phyloP scores from a whole-genome alignment of 139 green algal species.

The Chlorella ohadii region DNA sequence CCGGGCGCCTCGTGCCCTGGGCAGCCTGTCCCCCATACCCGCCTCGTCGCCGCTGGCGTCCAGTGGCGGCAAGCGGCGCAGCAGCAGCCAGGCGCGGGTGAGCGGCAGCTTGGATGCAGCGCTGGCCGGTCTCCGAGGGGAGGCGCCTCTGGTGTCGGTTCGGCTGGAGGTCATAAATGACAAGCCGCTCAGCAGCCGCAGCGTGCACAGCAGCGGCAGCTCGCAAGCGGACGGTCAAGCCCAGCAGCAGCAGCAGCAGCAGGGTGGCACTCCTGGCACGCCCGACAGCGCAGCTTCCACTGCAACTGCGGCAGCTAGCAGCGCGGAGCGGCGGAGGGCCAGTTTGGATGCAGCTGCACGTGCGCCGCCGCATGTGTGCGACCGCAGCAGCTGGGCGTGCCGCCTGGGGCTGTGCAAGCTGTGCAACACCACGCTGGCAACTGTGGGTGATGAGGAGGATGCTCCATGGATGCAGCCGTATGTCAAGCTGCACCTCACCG shows the following conservation, averaged over 20 bases:
- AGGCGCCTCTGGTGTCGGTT: conserved; percentile 70
- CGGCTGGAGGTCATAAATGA: conserved; percentile 57
- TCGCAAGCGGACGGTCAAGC: no score
- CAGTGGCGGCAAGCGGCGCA: neutral
- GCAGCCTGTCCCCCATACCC: no score
- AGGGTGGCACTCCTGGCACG: no score
- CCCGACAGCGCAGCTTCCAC: neutral
- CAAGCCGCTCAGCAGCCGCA: neutral
- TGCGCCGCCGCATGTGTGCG: conserved; percentile 19
- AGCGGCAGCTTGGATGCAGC: conserved; percentile 55
- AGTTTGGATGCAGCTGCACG: conserved; percentile 1
- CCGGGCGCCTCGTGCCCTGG: neutral
- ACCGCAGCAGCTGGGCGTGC: conserved; percentile 45
- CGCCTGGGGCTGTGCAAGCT: conserved; percentile 55
- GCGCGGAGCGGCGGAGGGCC: neutral
- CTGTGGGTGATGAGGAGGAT: conserved; percentile 1
- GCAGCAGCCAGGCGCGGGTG: neutral
- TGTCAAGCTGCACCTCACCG: conserved; percentile 58
- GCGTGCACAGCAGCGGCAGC: neutral
- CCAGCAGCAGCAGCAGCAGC: neutral
- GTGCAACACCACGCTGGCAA: conserved; percentile 38
- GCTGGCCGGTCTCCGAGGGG: conserved; percentile 67
- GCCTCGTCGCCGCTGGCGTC: no score
- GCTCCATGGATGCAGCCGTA: neutral
- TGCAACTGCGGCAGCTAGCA: neutral